Evolutionary conservation across 345 rosid genomes (phyloP).

Genomic region (Hypericum perforatum): DNA sequence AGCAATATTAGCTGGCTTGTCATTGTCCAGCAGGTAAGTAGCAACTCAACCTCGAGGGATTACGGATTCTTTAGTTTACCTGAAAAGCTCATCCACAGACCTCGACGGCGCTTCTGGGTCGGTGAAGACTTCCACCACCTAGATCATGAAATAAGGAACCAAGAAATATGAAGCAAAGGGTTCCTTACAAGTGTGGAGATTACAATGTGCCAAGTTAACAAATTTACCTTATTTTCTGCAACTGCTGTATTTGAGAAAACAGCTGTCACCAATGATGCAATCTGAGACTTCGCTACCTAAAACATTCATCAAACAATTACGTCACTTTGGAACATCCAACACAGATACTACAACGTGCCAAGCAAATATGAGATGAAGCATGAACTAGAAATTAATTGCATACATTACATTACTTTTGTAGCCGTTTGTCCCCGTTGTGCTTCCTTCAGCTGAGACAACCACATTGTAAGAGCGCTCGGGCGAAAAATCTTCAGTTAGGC

Average conservation of each 20-base stretch:
- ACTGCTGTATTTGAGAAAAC: slow-evolving; percentile 77
- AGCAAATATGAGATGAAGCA: background rate
- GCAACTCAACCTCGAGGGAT: background rate
- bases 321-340: background rate
- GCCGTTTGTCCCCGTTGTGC: slow-evolving; percentile 32
- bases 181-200: background rate
- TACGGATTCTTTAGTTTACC: slow-evolving; percentile 30
- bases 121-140: slow-evolving; percentile 82
- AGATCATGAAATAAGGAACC: background rate
- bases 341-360: background rate
- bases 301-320: background rate
- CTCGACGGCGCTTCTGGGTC: slow-evolving; percentile 62
- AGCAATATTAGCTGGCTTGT: slow-evolving; percentile 1
- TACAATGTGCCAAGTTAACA: background rate
- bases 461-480: slow-evolving; percentile 73
- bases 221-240: slow-evolving; percentile 80
- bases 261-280: slow-evolving; percentile 74
- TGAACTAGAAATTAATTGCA: slow-evolving; percentile 35
- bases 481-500: slow-evolving; percentile 65
- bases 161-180: background rate
- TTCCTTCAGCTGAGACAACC: slow-evolving; percentile 71
- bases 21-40: background rate
- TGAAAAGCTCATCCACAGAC: slow-evolving; percentile 66
- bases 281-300: slow-evolving; percentile 66
- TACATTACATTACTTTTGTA: slow-evolving; percentile 99